Conservation (phyloP, 164 flowering plant genomes). For the Warburgia ugandensis region DNA sequence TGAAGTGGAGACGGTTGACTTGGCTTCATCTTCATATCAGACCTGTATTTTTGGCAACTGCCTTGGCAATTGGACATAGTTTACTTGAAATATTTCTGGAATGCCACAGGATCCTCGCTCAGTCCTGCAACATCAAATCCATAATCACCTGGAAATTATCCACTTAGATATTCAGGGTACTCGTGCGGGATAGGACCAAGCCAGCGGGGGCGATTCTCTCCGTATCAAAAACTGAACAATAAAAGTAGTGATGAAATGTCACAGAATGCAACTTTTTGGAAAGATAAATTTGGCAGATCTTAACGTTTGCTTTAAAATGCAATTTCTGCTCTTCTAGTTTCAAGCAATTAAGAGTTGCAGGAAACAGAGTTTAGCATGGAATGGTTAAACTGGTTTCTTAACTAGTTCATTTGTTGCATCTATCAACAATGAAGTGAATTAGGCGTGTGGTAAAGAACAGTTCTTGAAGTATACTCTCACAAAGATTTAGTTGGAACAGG, state of each 20-base stretch:
- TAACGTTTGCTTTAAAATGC: background rate
- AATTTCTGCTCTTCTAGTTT: background rate
- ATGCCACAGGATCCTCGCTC: slow-evolving; percentile 62
- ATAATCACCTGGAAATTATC: slow-evolving; percentile 96
- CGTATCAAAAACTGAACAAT: slow-evolving; percentile 74
- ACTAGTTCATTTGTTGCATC: too few relatives aligned
- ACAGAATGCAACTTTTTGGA: background rate
- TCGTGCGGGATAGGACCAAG: slow-evolving; percentile 87
- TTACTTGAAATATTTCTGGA: slow-evolving; percentile 68
- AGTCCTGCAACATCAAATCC: slow-evolving; percentile 90
- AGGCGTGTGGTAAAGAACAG: too few relatives aligned
- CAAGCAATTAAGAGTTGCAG: background rate
- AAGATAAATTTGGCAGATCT: background rate
- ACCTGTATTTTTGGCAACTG: too few relatives aligned
- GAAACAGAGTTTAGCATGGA: background rate
- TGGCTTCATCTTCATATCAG: too few relatives aligned
- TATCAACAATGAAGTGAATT: too few relatives aligned
- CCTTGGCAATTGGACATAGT: too few relatives aligned
- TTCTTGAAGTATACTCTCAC: too few relatives aligned
- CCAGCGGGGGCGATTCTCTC: slow-evolving; percentile 92
- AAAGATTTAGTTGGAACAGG: too few relatives aligned
- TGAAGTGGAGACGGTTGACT: too few relatives aligned
- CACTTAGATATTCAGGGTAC: slow-evolving; percentile 78
- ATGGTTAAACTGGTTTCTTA: background rate
- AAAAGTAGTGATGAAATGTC: background rate